Base-by-base conservation (phyloP, 78 protist genomes). In the Dictyostelium capitatum region DNA sequence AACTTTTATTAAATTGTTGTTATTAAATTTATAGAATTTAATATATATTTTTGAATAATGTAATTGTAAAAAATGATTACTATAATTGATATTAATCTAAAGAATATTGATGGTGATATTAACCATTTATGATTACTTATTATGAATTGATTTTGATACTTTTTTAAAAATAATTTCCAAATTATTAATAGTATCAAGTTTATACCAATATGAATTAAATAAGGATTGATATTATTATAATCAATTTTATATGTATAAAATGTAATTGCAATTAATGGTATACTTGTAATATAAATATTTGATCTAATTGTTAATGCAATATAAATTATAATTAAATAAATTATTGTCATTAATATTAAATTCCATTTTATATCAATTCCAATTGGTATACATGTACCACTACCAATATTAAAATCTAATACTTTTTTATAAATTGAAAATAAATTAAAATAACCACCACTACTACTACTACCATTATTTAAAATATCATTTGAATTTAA, bases 321-420 rank as follows among this genome's bases (percentile, higher is more conserved):
- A 3, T 25, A 11, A 11, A 62, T 11, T 23, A 62, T 25, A 11
- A 30, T 32, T 25, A 62, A 11, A 62, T 62, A 62, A 0, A 37
- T 32, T 1, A 62, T 25, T 62, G 70, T 62, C 70, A 62, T 62
- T 25, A 62, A 62, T 0, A 17, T 62, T 67, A 67, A 32, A 17
- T 15, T 28, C 75, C 75, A 67, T 15, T 67, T 67, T 19, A 67
- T 17, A 15, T 67, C 7, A 17, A 32, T 2, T 57, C 37, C 20
- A 17, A 32, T 67, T 67, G 75, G 75, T 17, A 67, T 67, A 67
- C 75, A 67, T n/a, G 70, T 62, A 62, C 43, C 43, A 37, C 43
- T 37, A 2, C 43, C 43, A 37, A 37, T 37, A 37, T 37, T 37
- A 37, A 3, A 37, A 23, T 62, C 23, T 62, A 62, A 62, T 25